These are phyloP conservation scores for Gracilaria vermiculophylla DNA, from an alignment of 23 red algal genomes.

Conservation along the genomic window DNA sequence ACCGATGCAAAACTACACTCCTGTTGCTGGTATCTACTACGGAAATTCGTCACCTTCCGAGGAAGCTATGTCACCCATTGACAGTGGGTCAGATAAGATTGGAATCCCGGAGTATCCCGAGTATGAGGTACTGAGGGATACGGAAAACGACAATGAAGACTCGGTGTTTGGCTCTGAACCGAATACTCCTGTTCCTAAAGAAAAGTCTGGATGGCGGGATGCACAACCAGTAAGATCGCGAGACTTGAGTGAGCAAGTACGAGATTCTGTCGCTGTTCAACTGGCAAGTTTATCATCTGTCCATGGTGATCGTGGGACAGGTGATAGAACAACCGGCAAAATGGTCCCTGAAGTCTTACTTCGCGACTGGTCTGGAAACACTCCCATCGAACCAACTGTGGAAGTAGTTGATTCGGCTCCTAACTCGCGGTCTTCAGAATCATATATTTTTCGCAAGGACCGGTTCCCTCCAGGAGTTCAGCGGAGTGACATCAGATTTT, in stretches of 20 bases:
- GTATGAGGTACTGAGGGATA: constrained; percentile 26
- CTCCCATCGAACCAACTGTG: constrained; percentile 52
- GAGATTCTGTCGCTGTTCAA: constrained; percentile 1
- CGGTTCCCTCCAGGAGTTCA: background rate
- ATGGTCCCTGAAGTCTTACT: constrained; percentile 49
- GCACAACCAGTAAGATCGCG: background rate
- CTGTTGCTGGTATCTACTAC: constrained; percentile 47
- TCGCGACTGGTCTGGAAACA: constrained; percentile 53
- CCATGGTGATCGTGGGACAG: background rate
- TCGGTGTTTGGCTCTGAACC: constrained; percentile 60
- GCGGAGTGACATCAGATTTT: background rate
- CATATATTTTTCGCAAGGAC: background rate
- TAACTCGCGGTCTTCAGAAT: constrained; percentile 37
- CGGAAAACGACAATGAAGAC: constrained; percentile 37
- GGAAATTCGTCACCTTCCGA: constrained; percentile 29
- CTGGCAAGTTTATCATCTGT: background rate
- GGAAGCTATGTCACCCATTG: background rate
- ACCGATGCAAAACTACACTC: background rate
- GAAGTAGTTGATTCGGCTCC: constrained; percentile 52
- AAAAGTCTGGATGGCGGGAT: constrained; percentile 19
- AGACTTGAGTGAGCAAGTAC: constrained; percentile 23
- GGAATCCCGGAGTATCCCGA: constrained; percentile 38
- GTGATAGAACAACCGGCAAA: constrained; percentile 19
- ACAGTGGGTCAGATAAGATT: background rate
- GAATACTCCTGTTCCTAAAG: constrained; percentile 27